Conservation (phyloP, 2,329 filamentous ascomycete genomes). For the Colletotrichum viniferum region DNA sequence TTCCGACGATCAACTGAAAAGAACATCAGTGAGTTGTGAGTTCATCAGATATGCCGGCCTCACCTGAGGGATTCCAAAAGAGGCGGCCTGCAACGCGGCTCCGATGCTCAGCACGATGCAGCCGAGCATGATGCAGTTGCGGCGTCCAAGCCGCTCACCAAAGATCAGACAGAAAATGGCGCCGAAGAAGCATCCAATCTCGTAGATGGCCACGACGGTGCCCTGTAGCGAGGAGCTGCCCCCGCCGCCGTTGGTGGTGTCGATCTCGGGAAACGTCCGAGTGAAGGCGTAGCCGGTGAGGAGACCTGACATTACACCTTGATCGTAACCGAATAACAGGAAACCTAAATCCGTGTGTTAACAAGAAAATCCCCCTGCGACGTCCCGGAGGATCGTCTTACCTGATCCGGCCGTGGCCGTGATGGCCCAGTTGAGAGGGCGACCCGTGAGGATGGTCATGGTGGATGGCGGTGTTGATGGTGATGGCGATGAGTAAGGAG, state of each 20-base stretch:
- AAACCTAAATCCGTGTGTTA: conserved; percentile 27
- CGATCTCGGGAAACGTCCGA: conserved; percentile 35
- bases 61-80: conserved; percentile 37
- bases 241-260: conserved; percentile 32
- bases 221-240: conserved; percentile 48
- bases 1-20: conserved; percentile 44
- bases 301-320: conserved; percentile 35
- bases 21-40: neutral
- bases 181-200: conserved; percentile 53
- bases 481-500: neutral
- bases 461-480: neutral
- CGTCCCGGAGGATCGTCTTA: neutral
- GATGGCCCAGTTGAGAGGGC: conserved; percentile 43
- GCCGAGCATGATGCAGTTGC: conserved; percentile 42
- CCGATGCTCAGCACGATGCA: conserved; percentile 45
- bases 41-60: neutral
- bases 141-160: conserved; percentile 49
- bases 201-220: conserved; percentile 50
- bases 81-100: conserved; percentile 46
- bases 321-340: conserved; percentile 28
- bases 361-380: neutral
- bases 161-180: conserved; percentile 42
- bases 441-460: conserved; percentile 30
- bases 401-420: conserved; percentile 35
- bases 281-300: conserved; percentile 37